Conservation (phyloP, 306 rosid species). For the Cicer chorassanicum region DNA sequence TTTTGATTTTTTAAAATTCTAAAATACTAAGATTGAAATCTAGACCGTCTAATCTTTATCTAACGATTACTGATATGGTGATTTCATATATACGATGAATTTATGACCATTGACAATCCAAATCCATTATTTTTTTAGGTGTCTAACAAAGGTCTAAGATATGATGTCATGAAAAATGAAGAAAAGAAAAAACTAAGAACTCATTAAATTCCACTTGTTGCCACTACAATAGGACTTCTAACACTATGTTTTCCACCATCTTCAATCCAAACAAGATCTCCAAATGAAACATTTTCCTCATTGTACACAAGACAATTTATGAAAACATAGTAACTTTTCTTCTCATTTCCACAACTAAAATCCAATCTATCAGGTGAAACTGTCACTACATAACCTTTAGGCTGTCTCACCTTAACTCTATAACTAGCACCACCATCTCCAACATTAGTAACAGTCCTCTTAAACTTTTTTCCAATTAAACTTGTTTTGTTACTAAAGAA, state of each 20-base stretch:
- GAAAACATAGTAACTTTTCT: constrained; percentile 40
- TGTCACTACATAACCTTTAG: constrained; percentile 44
- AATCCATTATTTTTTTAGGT: too few species aligned
- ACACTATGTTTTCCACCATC: constrained; percentile 40
- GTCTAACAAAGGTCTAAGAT: too few species aligned
- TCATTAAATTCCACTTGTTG: constrained; percentile 38
- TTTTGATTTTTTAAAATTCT: too few species aligned
- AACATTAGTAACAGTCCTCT: constrained; percentile 55
- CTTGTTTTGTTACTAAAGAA: constrained; percentile 20
- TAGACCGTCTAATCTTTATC: too few species aligned
- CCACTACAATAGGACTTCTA: constrained; percentile 51
- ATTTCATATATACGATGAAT: too few species aligned
- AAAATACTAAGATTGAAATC: too few species aligned
- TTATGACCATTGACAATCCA: too few species aligned
- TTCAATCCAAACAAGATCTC: constrained; percentile 48
- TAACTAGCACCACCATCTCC: constrained; percentile 55
- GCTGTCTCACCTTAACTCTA: constrained; percentile 46
- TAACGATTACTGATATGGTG: too few species aligned
- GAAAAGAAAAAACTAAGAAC: neutral
- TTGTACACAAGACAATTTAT: constrained; percentile 8
- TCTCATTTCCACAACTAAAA: constrained; percentile 49
- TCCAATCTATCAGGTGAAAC: constrained; percentile 45
- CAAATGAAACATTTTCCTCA: constrained; percentile 34
- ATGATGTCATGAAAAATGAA: neutral
- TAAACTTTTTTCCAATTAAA: constrained; percentile 31